Evolutionary conservation across 2,329 filamentous ascomycete genomes (phyloP).

Genomic region (Tolypocladium ovalisporum): DNA sequence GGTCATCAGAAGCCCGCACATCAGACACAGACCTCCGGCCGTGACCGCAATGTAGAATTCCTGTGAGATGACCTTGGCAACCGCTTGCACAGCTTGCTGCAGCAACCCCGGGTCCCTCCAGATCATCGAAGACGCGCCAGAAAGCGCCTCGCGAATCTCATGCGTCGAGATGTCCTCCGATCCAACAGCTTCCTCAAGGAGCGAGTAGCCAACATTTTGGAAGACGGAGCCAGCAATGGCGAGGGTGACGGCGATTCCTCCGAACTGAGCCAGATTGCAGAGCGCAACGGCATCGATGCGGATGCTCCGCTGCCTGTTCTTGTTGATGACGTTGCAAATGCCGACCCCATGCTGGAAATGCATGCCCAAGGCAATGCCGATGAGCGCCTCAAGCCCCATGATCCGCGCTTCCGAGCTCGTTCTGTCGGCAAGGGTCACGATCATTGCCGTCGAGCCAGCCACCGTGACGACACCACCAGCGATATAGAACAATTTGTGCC

Average conservation of each 20-base stretch:
- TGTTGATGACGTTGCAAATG: constrained; percentile 5
- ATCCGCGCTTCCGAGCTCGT: neutral
- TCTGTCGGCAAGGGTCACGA: neutral
- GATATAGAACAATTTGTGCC: neutral
- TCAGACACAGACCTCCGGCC: neutral
- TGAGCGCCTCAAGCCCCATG: neutral
- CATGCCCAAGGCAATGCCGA: neutral
- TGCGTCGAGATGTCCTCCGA: neutral
- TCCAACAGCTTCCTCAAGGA: constrained; percentile 1
- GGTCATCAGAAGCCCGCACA: neutral
- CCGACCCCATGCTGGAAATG: neutral
- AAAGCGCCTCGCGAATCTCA: neutral
- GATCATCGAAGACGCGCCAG: neutral
- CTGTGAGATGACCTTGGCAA: neutral
- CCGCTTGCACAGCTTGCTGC: neutral
- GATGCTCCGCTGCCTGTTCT: constrained; percentile 9
- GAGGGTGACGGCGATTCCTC: constrained; percentile 14
- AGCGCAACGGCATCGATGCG: constrained; percentile 18
- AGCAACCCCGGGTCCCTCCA: neutral
- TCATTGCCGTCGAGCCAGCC: neutral
- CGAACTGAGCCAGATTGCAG: constrained; percentile 23
- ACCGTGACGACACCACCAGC: neutral
- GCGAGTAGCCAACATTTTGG: constrained; percentile 18
- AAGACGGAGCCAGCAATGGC: constrained; percentile 18
- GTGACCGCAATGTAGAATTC: neutral